Evolutionary conservation across 2,329 filamentous ascomycete species (phyloP), one percentile per base, ranked within the genome.

Genomic region (Phaeosphaeria sp.): DNA sequence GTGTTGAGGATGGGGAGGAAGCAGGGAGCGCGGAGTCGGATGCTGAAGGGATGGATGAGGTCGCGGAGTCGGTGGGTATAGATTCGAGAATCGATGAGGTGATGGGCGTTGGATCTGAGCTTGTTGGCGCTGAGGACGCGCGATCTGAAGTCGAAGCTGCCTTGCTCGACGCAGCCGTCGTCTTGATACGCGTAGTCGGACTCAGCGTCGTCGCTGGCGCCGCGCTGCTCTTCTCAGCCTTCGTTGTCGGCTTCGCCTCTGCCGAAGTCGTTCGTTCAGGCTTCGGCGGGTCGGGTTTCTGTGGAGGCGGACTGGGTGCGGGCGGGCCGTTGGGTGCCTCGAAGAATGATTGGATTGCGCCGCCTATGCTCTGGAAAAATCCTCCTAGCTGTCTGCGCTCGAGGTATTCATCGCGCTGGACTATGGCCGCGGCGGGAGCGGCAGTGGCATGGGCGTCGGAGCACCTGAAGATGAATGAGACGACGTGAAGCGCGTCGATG

Each of bases 401-500:
- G n/a, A 11, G 52, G 9, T 52, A 25, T 27, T 60, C 51, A 13
- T 51, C 48, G 7, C 49, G 57, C 24, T 55, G 55, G 11, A 55
- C 46, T 9, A 43, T 11, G n/a, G n/a, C n/a, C n/a, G n/a, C n/a
- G 1, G 52, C 51, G 1, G 52, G 49, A 7, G 33, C 49, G 17
- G 57, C 36, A 49, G 50, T 58, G 30, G 55, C 61, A 46, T 64
- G 51, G 30, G 55, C 55, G n/a, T 62, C 56, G 40, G 54, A 58
- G 42, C 61, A 64, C 46, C 56, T 59, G 22, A 5, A 20, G 8
- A 11, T 22, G 27, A 21, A 40, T 49, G 8, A 49, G 15, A 11
- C 30, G 20, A 11, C 21, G 15, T 15, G 21, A 39, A 3, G 13
- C 22, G 27, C 30, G 15, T 13, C 21, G 15, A 11, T n/a, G 17